Evolutionary conservation across 345 rosid genomes (phyloP).

Genomic region (Gossypium herbaceum): DNA sequence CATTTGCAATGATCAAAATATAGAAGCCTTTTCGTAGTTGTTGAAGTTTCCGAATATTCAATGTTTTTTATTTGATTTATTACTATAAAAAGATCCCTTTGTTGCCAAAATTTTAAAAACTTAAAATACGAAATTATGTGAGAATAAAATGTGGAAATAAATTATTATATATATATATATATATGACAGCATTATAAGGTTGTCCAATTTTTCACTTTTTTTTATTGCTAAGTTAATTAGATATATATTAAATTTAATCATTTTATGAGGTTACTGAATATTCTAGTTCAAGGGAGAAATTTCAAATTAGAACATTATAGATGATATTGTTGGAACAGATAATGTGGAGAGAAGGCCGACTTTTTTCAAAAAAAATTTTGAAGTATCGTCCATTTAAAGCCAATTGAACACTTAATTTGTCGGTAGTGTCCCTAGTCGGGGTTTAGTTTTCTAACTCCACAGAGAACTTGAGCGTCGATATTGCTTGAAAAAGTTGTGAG

Average conservation of each 20-base stretch:
- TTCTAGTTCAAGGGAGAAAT: no score
- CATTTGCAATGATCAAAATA: neutral
- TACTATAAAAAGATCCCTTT: neutral
- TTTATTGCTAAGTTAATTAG: no score
- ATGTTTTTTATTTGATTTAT: neutral
- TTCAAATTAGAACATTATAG: no score
- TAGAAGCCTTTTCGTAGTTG: neutral
- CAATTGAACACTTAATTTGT: no score
- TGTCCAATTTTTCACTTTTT: neutral
- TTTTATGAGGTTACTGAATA: no score
- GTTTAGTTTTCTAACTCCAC: no score
- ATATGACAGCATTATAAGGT: neutral
- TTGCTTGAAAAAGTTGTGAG: no score
- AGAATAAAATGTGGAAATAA: neutral
- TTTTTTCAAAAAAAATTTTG: fast-evolving
- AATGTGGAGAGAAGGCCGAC: no score
- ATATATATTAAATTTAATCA: no score
- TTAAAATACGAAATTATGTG: neutral
- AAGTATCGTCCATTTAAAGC: no score
- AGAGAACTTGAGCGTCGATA: no score
- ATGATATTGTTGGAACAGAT: no score
- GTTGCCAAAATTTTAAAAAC: neutral
- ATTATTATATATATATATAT: neutral
- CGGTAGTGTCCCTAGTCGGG: fast-evolving
- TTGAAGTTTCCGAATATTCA: neutral